Evolutionary conservation across 768 basidiomycete genomes (phyloP).

Genomic region (Tylopilus vinaceipallidus): DNA sequence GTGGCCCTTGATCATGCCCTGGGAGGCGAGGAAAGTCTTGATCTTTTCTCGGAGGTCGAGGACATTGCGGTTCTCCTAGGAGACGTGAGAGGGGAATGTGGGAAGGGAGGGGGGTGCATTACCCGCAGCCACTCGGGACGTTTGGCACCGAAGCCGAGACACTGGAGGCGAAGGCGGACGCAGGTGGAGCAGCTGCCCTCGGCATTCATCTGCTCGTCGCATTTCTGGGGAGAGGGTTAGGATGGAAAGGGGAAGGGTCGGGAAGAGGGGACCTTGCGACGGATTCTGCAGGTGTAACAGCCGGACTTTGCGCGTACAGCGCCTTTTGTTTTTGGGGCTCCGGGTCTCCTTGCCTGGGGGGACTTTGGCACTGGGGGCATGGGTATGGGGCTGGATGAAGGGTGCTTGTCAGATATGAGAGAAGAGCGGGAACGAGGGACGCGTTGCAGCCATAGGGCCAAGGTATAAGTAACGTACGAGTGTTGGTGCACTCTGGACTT

Average conservation of each 20-base stretch:
- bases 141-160: conserved; percentile 82
- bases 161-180: conserved; percentile 75
- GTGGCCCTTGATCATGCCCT: conserved; percentile 90
- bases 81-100: conserved; percentile 8
- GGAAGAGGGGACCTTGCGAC: conserved; percentile 63
- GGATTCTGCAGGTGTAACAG: conserved; percentile 85
- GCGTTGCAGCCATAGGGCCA: conserved; percentile 23
- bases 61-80: conserved; percentile 69
- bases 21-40: conserved; percentile 72
- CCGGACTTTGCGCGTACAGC: conserved; percentile 84
- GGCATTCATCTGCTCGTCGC: conserved; percentile 68
- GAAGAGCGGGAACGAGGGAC: conserved; percentile 13
- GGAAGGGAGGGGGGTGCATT: conserved; percentile 1
- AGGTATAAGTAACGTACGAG: conserved; percentile 35
- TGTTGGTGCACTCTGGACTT: conserved; percentile 1
- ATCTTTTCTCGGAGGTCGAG: conserved; percentile 71
- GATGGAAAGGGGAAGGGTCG: conserved; percentile 1
- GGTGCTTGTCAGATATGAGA: background rate
- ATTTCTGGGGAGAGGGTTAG: conserved; percentile 56
- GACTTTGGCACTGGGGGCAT: conserved; percentile 43
- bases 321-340: conserved; percentile 73
- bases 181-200: conserved; percentile 74
- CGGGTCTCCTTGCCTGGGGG: conserved; percentile 40
- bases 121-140: conserved; percentile 86
- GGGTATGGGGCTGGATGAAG: background rate